Percentiles rank a stretch among this genome's conserved stretches.
Conservation (phyloP, 1,139 yeast genomes). For the Kazachstania sp. region DNA sequence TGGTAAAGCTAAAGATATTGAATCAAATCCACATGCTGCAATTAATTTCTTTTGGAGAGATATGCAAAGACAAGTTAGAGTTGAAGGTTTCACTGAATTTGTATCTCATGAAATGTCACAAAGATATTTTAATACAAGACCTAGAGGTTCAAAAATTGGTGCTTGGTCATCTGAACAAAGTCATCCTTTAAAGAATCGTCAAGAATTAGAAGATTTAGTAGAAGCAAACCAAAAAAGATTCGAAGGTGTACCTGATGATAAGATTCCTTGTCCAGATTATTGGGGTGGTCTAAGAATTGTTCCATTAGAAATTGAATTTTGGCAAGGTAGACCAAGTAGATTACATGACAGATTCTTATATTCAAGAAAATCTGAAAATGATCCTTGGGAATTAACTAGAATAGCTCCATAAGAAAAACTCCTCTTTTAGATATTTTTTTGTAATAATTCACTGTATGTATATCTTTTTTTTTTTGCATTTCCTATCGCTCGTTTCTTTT, state of each 20-base stretch:
- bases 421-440: not conserved
- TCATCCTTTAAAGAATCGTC: slow-evolving; percentile 46
- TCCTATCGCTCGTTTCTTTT: not conserved
- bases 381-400: slow-evolving; percentile 56
- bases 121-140: slow-evolving; percentile 75
- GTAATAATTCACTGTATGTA: not conserved
- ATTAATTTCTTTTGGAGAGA: slow-evolving; percentile 91
- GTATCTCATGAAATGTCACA: slow-evolving; percentile 67
- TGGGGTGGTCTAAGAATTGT: slow-evolving; percentile 94
- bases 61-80: slow-evolving; percentile 82
- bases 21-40: slow-evolving; percentile 68
- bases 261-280: slow-evolving; percentile 80
- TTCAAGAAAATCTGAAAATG: slow-evolving; percentile 44
- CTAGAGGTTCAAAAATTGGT: slow-evolving; percentile 86
- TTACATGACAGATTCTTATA: slow-evolving; percentile 85
- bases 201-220: slow-evolving; percentile 50
- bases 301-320: slow-evolving; percentile 87
- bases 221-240: slow-evolving; percentile 48
- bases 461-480: not conserved
- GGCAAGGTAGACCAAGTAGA: slow-evolving; percentile 93
- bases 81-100: slow-evolving; percentile 77
- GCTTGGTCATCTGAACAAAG: slow-evolving; percentile 97
- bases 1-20: slow-evolving; percentile 65
- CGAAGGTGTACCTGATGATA: slow-evolving; percentile 40
- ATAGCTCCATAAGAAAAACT: slow-evolving; percentile 47